These are phyloP conservation scores for Penicillium sp. DNA, from an alignment of 2,329 filamentous ascomycete species.

Conservation along the genomic window DNA sequence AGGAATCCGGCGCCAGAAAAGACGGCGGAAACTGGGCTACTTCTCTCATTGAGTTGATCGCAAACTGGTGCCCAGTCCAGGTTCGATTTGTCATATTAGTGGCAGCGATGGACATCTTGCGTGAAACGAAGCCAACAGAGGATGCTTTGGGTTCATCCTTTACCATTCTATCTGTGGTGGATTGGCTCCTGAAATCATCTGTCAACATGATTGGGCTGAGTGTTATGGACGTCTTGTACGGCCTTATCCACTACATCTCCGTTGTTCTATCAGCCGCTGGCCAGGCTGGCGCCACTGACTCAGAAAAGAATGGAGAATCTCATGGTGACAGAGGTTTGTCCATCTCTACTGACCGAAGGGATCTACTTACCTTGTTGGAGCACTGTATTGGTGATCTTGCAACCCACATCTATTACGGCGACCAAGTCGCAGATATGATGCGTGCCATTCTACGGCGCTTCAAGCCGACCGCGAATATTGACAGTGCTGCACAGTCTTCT, in stretches of 20 bases:
- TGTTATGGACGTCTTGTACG: conserved; percentile 90
- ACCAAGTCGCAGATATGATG: conserved; percentile 95
- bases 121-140: conserved; percentile 70
- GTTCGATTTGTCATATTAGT: conserved; percentile 90
- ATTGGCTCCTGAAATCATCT: conserved; percentile 80
- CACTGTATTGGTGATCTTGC: conserved; percentile 87
- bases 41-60: conserved; percentile 76
- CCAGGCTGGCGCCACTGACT: conserved; percentile 38
- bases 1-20: conserved; percentile 47
- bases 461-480: conserved; percentile 63
- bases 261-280: conserved; percentile 70
- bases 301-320: conserved; percentile 25
- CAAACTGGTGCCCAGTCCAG: conserved; percentile 89
- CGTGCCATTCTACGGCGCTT: conserved; percentile 76
- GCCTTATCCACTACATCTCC: conserved; percentile 81
- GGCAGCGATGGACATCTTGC: conserved; percentile 75
- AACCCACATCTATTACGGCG: conserved; percentile 94
- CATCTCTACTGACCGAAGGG: conserved; percentile 60
- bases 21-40: conserved; percentile 74
- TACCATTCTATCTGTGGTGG: conserved; percentile 75
- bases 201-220: conserved; percentile 94
- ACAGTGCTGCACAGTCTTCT: conserved; percentile 49
- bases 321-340: conserved; percentile 14
- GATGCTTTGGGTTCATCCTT: conserved; percentile 74
- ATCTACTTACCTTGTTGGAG: conserved; percentile 73